A percentile compares a stretch with the other conserved stretches of the same genome.
phyloP scores from a whole-genome alignment of 495 filamentous ascomycete genomes.

The Aspergillus incahuasiensis region DNA sequence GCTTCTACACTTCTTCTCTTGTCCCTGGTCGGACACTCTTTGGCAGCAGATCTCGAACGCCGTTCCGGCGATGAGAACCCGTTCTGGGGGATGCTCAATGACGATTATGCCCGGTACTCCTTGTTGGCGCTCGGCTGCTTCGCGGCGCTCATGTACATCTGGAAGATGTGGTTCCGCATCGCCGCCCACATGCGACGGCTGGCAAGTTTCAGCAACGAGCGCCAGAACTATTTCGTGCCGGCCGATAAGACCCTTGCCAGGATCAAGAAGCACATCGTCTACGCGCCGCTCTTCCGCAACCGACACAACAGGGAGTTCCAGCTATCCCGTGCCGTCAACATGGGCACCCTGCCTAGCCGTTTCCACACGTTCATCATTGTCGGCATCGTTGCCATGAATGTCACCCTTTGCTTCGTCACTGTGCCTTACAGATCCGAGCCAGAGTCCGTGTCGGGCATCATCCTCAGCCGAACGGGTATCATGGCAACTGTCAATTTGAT shows the following conservation, averaged over 20 bases:
- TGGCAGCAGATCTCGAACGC: constrained; percentile 29
- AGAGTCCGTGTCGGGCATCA: constrained; percentile 43
- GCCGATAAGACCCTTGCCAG: constrained; percentile 48
- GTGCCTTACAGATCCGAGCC: constrained; percentile 51
- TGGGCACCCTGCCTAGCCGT: constrained; percentile 81
- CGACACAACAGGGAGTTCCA: constrained; percentile 85
- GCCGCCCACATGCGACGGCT: constrained; percentile 69
- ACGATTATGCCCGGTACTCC: constrained; percentile 36
- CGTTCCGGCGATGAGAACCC: constrained; percentile 18
- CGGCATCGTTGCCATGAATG: constrained; percentile 69
- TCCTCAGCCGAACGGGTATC: constrained; percentile 71
- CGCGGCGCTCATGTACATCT: constrained; percentile 45
- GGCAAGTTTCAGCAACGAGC: constrained; percentile 65
- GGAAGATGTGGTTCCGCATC: constrained; percentile 47
- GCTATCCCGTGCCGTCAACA: constrained; percentile 69
- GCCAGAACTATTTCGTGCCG: constrained; percentile 57
- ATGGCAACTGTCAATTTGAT: constrained; percentile 78
- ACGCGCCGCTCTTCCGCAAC: constrained; percentile 75
- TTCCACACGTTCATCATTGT: constrained; percentile 71
- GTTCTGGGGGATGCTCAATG: constrained; percentile 34
- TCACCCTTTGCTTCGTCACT: constrained; percentile 70
- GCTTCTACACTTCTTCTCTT: constrained; percentile 12
- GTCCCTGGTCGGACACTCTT: constrained; percentile 30
- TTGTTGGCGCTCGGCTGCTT: constrained; percentile 48
- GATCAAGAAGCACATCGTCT: constrained; percentile 75